These are phyloP conservation scores for Rhodosorus marinus DNA, from an alignment of 23 red algal genomes.

Conservation along the genomic window DNA sequence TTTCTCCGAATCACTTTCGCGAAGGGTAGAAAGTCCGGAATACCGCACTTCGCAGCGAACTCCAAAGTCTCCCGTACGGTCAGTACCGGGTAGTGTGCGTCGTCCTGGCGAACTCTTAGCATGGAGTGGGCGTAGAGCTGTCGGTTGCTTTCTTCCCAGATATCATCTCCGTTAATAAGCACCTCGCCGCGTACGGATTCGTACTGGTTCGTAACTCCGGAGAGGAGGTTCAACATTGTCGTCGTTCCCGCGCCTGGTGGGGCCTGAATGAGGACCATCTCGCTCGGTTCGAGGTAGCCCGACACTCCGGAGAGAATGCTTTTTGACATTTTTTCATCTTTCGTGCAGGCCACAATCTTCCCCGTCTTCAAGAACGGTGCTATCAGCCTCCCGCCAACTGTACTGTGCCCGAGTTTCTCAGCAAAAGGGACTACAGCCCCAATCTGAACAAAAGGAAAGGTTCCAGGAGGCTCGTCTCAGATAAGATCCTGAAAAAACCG, in stretches of 20 bases:
- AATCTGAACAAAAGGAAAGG: too few relatives aligned
- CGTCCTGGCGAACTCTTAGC: slow-evolving; percentile 47
- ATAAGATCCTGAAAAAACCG: too few relatives aligned
- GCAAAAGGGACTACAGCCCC: too few relatives aligned
- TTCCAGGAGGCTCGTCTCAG: too few relatives aligned
- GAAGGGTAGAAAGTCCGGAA: slow-evolving; percentile 66
- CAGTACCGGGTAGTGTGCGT: slow-evolving; percentile 50
- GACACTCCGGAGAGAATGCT: slow-evolving; percentile 19
- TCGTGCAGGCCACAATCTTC: slow-evolving; percentile 6
- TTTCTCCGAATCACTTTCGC: slow-evolving; percentile 29
- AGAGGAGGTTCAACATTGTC: slow-evolving; percentile 40
- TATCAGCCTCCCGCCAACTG: too few relatives aligned
- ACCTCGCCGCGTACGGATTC: slow-evolving; percentile 25
- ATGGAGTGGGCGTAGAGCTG: slow-evolving; percentile 29
- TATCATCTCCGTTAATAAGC: slow-evolving; percentile 35
- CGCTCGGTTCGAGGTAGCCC: slow-evolving; percentile 36
- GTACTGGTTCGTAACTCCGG: slow-evolving; percentile 7
- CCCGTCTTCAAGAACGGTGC: slow-evolving; percentile 3
- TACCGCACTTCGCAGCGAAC: slow-evolving; percentile 63
- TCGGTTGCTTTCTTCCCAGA: background rate
- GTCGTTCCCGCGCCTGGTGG: slow-evolving; percentile 58
- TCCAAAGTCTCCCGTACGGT: slow-evolving; percentile 55
- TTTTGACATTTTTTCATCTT: background rate
- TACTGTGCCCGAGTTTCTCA: too few relatives aligned
- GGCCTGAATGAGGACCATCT: slow-evolving; percentile 67